phyloP scores from a whole-genome alignment of 495 filamentous ascomycete genomes.

The Aspergillus biplanus region DNA sequence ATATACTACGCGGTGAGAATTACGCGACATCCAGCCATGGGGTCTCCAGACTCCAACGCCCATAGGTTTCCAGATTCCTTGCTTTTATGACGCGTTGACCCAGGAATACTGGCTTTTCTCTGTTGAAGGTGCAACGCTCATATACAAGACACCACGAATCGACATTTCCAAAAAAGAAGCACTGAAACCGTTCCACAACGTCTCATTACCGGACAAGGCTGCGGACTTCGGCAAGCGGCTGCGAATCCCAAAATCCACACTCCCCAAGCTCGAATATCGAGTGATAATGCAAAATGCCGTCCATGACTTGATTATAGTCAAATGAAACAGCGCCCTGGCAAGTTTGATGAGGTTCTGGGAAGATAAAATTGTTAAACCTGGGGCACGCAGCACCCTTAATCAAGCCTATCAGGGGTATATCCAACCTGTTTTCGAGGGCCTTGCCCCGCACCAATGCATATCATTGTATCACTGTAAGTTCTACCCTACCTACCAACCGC shows the following conservation, averaged over 20 bases:
- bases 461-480: slow-evolving; percentile 1
- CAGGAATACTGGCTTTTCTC: slow-evolving; percentile 1
- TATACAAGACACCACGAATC: too few species aligned
- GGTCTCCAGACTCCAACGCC: too few species aligned
- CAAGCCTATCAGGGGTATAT: background rate
- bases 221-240: too few species aligned
- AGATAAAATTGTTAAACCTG: background rate
- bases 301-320: background rate
- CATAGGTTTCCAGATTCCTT: background rate
- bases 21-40: too few species aligned
- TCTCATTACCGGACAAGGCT: too few species aligned
- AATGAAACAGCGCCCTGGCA: background rate
- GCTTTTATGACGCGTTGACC: background rate
- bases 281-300: too few species aligned
- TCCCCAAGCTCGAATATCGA: too few species aligned
- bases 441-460: background rate
- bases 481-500: too few species aligned
- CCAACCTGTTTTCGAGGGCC: background rate
- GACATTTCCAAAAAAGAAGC: too few species aligned
- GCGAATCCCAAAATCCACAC: too few species aligned
- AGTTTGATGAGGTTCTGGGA: background rate
- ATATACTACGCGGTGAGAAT: too few species aligned
- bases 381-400: background rate
- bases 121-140: background rate
- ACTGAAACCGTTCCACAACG: too few species aligned